These are phyloP conservation scores for Penicillium arizonense DNA, from an alignment of 495 filamentous ascomycete species.

Conservation along the genomic window DNA sequence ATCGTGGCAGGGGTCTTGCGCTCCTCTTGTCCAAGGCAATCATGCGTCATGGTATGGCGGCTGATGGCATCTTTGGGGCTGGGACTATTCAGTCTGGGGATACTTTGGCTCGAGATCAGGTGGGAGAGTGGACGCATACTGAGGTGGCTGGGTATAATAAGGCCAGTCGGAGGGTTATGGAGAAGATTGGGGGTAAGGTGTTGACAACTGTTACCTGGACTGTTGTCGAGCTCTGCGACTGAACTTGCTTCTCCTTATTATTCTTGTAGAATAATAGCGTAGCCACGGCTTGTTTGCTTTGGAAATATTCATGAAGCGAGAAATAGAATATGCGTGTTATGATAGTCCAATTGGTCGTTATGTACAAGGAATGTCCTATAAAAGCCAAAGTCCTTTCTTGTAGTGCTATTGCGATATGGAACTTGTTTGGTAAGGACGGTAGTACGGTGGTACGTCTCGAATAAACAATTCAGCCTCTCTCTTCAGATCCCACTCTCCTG, in stretches of 20 bases:
- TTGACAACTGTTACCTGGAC: constrained; percentile 40
- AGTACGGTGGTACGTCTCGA: too few species aligned
- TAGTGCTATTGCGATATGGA: too few species aligned
- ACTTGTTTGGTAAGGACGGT: too few species aligned
- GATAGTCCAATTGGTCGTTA: too few species aligned
- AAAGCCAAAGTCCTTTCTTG: too few species aligned
- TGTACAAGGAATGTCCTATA: too few species aligned
- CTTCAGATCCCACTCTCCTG: too few species aligned
- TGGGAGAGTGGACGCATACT: constrained; percentile 39
- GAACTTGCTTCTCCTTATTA: not conserved
- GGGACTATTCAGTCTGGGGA: constrained; percentile 3
- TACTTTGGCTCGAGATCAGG: not conserved
- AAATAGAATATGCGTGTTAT: too few species aligned
- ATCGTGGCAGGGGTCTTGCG: constrained; percentile 47
- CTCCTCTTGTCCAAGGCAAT: constrained; percentile 34
- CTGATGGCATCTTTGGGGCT: constrained; percentile 21
- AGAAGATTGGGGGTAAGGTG: constrained; percentile 42
- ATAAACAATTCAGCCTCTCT: too few species aligned
- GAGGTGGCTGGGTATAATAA: constrained; percentile 45
- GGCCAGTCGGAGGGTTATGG: constrained; percentile 51
- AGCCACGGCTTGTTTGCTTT: too few species aligned
- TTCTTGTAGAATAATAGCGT: not conserved
- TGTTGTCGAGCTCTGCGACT: constrained; percentile 34
- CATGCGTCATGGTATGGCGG: constrained; percentile 29
- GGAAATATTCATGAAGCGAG: too few species aligned